Conservation (phyloP, 306 rosid species). For the Malus sylvestris region DNA sequence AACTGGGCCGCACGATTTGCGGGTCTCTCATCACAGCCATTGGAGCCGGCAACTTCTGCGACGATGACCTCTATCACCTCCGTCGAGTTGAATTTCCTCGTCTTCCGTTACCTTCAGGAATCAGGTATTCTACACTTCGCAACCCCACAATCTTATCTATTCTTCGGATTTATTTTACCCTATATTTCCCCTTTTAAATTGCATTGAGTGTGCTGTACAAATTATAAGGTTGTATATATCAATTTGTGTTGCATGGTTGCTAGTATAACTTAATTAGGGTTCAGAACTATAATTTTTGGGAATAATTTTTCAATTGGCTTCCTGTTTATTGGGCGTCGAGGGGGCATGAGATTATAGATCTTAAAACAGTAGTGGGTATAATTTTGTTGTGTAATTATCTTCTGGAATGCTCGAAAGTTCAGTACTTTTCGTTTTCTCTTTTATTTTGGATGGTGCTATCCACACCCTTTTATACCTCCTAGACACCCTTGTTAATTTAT, state of each 20-base stretch:
- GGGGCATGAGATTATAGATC: slow-evolving; percentile 22
- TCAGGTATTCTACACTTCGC: slow-evolving; percentile 47
- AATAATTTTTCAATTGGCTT: background rate
- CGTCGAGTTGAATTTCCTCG: slow-evolving; percentile 75
- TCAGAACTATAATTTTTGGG: background rate
- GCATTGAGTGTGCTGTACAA: background rate
- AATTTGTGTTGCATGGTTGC: slow-evolving; percentile 1
- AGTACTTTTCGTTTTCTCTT: background rate
- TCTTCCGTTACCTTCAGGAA: slow-evolving; percentile 90
- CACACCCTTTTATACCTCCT: too few species aligned
- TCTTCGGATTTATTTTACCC: background rate
- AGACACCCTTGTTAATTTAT: too few species aligned
- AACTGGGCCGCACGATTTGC: slow-evolving; percentile 27
- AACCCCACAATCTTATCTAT: background rate
- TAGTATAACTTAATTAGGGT: slow-evolving; percentile 22
- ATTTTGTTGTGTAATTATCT: background rate
- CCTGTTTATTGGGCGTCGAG: background rate
- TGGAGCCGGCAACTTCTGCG: slow-evolving; percentile 25
- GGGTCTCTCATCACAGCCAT: slow-evolving; percentile 21
- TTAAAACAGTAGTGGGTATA: background rate
- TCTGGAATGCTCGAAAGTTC: background rate
- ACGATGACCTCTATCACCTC: slow-evolving; percentile 68
- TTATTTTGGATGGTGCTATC: too few species aligned
- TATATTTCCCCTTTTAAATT: too few species aligned
- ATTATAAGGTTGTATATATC: background rate